Conservation (phyloP, 306 rosid genomes). For the Pterocarpus macrocarpus region DNA sequence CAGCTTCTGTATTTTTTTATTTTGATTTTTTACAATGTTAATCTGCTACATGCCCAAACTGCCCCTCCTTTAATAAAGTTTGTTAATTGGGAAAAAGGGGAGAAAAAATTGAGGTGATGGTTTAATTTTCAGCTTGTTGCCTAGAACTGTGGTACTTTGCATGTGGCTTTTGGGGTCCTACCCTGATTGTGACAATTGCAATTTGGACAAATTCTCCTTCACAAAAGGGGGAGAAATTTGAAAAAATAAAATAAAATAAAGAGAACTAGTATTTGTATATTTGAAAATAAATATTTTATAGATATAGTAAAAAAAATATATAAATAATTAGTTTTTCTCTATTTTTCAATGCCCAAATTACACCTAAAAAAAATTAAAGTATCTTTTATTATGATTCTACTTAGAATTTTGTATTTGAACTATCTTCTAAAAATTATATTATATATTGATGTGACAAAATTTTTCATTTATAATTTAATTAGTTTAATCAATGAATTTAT, state of each 20-base stretch:
- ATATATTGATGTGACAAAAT: neutral
- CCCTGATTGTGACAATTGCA: slow-evolving; percentile 63
- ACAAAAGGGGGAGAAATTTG: neutral
- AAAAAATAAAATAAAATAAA: no score
- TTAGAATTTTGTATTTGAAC: slow-evolving; percentile 7
- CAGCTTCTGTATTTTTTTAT: slow-evolving; percentile 1
- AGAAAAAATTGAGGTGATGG: neutral
- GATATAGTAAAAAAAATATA: no score
- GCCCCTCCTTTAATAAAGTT: slow-evolving; percentile 43
- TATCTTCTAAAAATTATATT: neutral
- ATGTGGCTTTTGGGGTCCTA: slow-evolving; percentile 68
- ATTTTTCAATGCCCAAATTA: no score
- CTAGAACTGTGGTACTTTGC: slow-evolving; percentile 66
- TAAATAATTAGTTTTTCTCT: no score
- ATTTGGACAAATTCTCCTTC: slow-evolving; percentile 57
- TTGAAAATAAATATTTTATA: no score
- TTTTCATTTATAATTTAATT: neutral
- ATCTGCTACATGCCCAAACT: slow-evolving; percentile 40
- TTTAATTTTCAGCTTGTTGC: slow-evolving; percentile 63
- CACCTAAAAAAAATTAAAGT: neutral
- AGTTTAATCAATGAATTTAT: neutral
- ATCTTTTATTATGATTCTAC: slow-evolving; percentile 25
- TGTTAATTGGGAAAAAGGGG: neutral
- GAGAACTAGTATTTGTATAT: no score
- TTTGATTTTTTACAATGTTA: slow-evolving; percentile 14